Evolutionary conservation across 1,284 basidiomycete genomes (phyloP).

Genomic region (Tilletia horrida): DNA sequence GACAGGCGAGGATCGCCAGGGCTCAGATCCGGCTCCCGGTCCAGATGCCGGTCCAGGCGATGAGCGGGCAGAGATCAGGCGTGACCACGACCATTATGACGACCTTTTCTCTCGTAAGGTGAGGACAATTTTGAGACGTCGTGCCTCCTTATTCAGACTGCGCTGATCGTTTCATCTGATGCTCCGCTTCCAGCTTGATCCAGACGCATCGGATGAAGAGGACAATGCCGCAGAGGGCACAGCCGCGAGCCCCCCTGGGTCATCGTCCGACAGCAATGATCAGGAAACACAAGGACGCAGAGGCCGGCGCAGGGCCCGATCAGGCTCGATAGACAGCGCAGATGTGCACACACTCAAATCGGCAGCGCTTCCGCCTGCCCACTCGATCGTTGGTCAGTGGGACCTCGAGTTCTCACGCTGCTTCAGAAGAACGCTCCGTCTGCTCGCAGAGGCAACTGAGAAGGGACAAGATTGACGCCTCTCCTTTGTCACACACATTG

Average conservation of each 20-base stretch:
- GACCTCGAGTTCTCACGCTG: conserved; percentile 14
- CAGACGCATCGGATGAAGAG: conserved; percentile 10
- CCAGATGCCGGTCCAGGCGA: background rate
- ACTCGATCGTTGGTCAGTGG: conserved; percentile 1
- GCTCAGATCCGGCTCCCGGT: too few species aligned
- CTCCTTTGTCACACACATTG: too few species aligned
- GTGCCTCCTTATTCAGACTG: background rate
- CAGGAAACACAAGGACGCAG: background rate
- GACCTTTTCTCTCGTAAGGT: conserved; percentile 15
- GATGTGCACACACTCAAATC: conserved; percentile 1
- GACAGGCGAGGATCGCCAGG: too few species aligned
- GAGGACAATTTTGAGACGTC: background rate
- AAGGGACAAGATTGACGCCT: background rate
- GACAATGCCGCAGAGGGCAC: background rate
- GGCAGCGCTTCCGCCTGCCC: background rate
- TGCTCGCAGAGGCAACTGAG: background rate
- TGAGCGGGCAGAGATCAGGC: background rate
- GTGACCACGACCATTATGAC: conserved; percentile 1
- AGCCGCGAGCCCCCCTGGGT: background rate
- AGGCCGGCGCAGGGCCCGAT: background rate
- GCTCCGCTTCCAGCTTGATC: background rate
- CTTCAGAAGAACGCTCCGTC: background rate
- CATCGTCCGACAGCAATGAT: background rate
- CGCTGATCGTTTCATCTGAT: background rate
- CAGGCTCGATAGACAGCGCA: background rate